Evolutionary conservation across 768 basidiomycete species (phyloP), one percentile per base, ranked within the genome.

Genomic region (Suillus discolor): DNA sequence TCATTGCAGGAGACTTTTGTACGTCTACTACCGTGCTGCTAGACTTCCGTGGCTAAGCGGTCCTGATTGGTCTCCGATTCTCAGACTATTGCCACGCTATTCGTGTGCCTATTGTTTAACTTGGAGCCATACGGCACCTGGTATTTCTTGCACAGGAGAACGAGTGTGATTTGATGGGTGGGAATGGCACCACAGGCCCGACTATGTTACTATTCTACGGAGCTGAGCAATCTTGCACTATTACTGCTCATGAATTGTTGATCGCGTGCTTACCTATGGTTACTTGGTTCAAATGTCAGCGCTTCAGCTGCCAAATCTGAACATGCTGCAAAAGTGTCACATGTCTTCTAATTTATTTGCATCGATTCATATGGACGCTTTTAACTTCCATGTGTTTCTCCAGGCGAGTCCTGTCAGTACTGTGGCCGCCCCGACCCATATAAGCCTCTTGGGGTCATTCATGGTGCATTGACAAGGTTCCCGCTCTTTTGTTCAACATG

Each of bases 261-360:
- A 55, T 55, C 18, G 54, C 31, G 20, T 34, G 54, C 54, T 55
- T 55, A 18, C 31, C 20, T 34, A 20, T 55, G 54, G 8, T 38
- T 36, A 11, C 34, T n/a, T 12, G n/a, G 54, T 34, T 55, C 54
- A n/a, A 55, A 55, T 34, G 12, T 34, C 31, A 34, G 54, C 20
- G 20, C 54, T 54, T 31, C 28, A 31, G 34, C 12, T 6, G 11
- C 31, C 31, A 13, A 12, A 34, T 12, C 6, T 34, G 34, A 55
- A 20, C 11, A 55, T 54, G 18, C 5, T 20, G 31, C 5, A 38
- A 34, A 55, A 13, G 7, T 55, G 20, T 36, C 54, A 20, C 54
- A 55, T 55, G 54, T 51, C 20, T 55, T 55, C 54, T 20, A 36
- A 34, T 55, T 36, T 55, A 55, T 55, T n/a, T 36, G 36, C 13